phyloP scores from a whole-genome alignment of 352 stramenopile species.

The Phytophthora constricta region DNA sequence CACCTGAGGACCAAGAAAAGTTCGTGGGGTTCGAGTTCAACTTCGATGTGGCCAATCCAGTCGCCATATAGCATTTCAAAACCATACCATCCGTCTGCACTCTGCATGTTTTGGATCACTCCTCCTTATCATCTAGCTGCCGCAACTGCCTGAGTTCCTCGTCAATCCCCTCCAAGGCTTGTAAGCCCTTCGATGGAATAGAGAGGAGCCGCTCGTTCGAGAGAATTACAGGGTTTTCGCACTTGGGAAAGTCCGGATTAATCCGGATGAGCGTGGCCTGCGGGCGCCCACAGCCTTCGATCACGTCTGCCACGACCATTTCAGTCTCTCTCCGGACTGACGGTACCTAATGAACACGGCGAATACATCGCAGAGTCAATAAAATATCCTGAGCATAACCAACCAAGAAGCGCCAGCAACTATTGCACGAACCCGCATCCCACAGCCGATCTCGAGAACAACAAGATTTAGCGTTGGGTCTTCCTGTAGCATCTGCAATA shows the following conservation, averaged over 20 bases:
- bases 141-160: conserved; percentile 26
- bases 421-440: conserved; percentile 56
- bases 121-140: neutral
- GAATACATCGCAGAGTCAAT: neutral
- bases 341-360: conserved; percentile 52
- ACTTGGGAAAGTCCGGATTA: conserved; percentile 73
- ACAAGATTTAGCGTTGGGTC: conserved; percentile 66
- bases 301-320: conserved; percentile 78
- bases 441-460: conserved; percentile 86
- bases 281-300: conserved; percentile 52
- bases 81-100: neutral
- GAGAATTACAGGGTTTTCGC: conserved; percentile 56
- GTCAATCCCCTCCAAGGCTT: conserved; percentile 68
- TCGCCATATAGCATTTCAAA: conserved; percentile 21
- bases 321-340: conserved; percentile 83
- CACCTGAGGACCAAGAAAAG: conserved; percentile 50
- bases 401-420: neutral
- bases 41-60: conserved; percentile 36
- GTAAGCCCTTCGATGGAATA: conserved; percentile 57
- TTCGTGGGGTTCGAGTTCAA: conserved; percentile 74
- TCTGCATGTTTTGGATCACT: neutral
- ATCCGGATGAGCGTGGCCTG: conserved; percentile 78
- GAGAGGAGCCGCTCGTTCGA: conserved; percentile 52
- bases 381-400: neutral
- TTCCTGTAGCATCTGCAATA: conserved; percentile 73